Conservation (phyloP, 306 rosid genomes). For the Glycine tomentella region DNA sequence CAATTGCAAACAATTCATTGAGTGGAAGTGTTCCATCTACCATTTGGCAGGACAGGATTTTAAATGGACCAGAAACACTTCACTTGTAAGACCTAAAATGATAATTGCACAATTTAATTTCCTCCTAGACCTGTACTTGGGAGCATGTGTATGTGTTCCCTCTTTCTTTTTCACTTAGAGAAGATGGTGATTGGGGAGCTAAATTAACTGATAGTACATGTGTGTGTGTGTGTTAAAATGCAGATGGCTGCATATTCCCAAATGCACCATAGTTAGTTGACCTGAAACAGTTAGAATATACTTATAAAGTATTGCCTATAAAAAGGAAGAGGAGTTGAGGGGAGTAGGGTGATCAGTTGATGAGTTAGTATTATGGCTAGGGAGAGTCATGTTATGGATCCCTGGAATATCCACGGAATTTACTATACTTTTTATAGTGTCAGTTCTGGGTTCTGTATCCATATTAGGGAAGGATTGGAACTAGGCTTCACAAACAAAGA, state of each 20-base stretch:
- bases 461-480: neutral
- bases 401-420: neutral
- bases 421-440: neutral
- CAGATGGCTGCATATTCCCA: neutral
- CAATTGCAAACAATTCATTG: conserved; percentile 76
- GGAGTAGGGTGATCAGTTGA: neutral
- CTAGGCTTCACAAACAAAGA: neutral
- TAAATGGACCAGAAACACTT: conserved; percentile 51
- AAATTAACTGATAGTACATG: neutral
- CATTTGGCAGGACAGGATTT: conserved; percentile 71
- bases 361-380: neutral
- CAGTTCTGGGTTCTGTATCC: neutral
- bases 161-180: neutral
- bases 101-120: conserved; percentile 8
- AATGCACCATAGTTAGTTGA: neutral
- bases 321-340: neutral
- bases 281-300: neutral
- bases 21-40: conserved; percentile 69
- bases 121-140: neutral
- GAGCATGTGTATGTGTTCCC: neutral
- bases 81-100: conserved; percentile 63
- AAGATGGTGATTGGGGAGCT: neutral
- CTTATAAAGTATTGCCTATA: neutral
- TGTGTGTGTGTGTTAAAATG: neutral
- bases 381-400: neutral